Evolutionary conservation across 2,329 filamentous ascomycete species (phyloP).

Genomic region (Knoxdaviesia capensis): DNA sequence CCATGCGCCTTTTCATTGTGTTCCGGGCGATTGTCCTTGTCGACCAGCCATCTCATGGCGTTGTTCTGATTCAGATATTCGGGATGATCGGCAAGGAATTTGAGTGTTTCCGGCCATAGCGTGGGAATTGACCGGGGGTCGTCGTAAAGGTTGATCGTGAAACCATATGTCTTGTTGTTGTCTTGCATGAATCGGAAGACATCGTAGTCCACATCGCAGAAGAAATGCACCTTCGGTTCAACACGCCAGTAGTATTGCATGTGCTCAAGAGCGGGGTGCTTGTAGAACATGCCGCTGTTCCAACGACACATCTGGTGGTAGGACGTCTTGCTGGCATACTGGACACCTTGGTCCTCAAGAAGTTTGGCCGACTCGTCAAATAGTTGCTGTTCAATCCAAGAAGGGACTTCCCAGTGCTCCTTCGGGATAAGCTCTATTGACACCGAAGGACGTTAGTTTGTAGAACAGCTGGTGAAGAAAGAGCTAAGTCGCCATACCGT

Average conservation of each 20-base stretch:
- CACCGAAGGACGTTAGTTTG: neutral
- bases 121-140: constrained; percentile 67
- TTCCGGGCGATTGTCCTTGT: constrained; percentile 54
- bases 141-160: constrained; percentile 95
- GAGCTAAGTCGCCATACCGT: constrained; percentile 32
- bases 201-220: constrained; percentile 96
- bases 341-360: constrained; percentile 65
- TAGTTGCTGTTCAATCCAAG: constrained; percentile 79
- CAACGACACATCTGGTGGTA: constrained; percentile 99
- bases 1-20: constrained; percentile 70
- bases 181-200: constrained; percentile 97
- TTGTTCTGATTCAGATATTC: constrained; percentile 68
- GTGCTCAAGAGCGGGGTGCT: constrained; percentile 69
- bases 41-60: constrained; percentile 72
- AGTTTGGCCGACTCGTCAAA: constrained; percentile 70
- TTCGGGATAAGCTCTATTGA: constrained; percentile 63
- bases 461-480: neutral
- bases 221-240: constrained; percentile 96
- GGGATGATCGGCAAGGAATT: constrained; percentile 73
- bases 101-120: constrained; percentile 87
- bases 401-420: constrained; percentile 82
- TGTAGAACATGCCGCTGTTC: constrained; percentile 97
- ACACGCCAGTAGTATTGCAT: constrained; percentile 95
- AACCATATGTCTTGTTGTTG: constrained; percentile 96
- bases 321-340: constrained; percentile 73